phyloP scores from a whole-genome alignment of 2,329 filamentous ascomycete species.

The Claviceps sp. region DNA sequence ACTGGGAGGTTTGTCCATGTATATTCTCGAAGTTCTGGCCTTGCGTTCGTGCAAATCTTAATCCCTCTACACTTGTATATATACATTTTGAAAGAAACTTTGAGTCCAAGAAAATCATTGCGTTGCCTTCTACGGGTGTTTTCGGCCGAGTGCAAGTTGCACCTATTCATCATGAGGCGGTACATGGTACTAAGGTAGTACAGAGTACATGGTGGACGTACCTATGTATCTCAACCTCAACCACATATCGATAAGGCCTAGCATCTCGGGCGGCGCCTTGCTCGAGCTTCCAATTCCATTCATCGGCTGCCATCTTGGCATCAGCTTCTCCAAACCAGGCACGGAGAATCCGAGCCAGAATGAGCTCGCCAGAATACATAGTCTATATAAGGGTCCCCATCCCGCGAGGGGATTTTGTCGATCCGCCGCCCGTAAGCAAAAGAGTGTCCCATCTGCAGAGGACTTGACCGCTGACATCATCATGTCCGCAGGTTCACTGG shows the following conservation, averaged over 20 bases:
- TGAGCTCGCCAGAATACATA: slow-evolving; percentile 49
- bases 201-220: too few relatives aligned
- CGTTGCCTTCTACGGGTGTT: too few relatives aligned
- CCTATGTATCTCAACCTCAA: neutral
- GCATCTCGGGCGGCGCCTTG: neutral
- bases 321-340: neutral
- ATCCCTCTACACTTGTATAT: too few relatives aligned
- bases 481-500: slow-evolving; percentile 60
- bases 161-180: too few relatives aligned
- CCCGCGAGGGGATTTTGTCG: slow-evolving; percentile 71
- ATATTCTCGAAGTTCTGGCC: too few relatives aligned
- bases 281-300: neutral
- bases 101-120: too few relatives aligned
- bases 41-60: too few relatives aligned
- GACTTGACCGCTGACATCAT: slow-evolving; percentile 3
- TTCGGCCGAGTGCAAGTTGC: too few relatives aligned
- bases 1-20: too few relatives aligned
- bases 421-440: slow-evolving; percentile 66
- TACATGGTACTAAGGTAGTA: too few relatives aligned
- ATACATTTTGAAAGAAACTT: too few relatives aligned
- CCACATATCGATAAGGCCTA: neutral
- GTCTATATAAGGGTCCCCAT: slow-evolving; percentile 87
- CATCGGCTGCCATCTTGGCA: neutral
- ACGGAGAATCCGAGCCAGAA: slow-evolving; percentile 8
- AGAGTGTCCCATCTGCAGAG: neutral